Evolutionary conservation across 257 asterid genomes (phyloP).

Genomic region (Solanum neorickii): DNA sequence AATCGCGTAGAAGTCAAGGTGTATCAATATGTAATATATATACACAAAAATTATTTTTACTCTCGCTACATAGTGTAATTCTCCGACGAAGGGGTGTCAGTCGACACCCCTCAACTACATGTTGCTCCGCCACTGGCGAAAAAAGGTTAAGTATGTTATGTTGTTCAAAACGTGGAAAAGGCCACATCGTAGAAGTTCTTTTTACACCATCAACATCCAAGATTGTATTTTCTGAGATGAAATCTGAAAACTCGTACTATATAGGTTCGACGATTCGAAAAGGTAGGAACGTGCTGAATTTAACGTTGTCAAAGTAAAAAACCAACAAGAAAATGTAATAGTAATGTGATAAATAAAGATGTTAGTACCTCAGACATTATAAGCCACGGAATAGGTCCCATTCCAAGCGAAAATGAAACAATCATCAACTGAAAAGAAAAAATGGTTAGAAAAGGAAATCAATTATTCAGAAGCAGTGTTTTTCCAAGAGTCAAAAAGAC

Average conservation of each 20-base stretch:
- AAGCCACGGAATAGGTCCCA: conserved; percentile 96
- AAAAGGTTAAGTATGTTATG: background rate
- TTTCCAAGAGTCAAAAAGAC: background rate
- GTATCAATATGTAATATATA: no score
- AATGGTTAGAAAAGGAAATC: background rate
- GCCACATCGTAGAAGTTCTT: background rate
- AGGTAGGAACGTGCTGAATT: background rate
- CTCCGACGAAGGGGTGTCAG: no score
- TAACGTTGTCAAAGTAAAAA: background rate
- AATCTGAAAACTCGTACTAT: background rate
- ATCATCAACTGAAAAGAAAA: conserved; percentile 45
- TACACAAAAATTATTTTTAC: no score
- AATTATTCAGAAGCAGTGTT: background rate
- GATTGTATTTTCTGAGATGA: background rate
- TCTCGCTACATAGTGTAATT: no score
- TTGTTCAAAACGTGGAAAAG: background rate
- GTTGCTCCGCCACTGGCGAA: background rate
- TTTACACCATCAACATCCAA: background rate
- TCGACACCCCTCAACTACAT: no score
- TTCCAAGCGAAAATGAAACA: conserved; percentile 75
- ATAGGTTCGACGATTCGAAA: background rate
- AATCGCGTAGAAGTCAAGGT: no score
- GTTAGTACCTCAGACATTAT: conserved; percentile 86
- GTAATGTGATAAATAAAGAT: background rate
- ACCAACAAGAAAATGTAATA: background rate